Percentiles rank a stretch among this genome's conserved stretches.
Evolutionary conservation across 805 yeast genomes (phyloP).

Genomic region (Schwanniomyces sp.): DNA sequence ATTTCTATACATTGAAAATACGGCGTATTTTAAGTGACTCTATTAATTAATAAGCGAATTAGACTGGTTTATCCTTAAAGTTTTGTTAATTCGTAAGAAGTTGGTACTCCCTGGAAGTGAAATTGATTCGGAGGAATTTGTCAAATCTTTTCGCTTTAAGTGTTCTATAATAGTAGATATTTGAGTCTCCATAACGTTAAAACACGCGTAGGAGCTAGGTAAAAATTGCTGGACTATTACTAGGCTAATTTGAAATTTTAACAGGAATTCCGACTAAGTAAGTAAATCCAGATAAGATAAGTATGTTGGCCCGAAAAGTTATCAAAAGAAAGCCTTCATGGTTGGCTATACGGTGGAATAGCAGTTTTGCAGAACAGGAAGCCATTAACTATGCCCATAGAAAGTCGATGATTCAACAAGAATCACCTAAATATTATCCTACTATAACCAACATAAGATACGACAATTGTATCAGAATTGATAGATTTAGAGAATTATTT

Average conservation of each 20-base stretch:
- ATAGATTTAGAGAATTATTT: conserved; percentile 9
- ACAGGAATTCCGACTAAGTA: neutral
- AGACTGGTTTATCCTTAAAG: too few relatives aligned
- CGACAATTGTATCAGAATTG: conserved; percentile 5
- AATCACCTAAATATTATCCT: conserved; percentile 10
- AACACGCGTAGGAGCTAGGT: too few relatives aligned
- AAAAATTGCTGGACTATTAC: too few relatives aligned
- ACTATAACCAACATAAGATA: conserved; percentile 7
- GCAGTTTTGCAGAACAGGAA: neutral
- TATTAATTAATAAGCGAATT: too few relatives aligned
- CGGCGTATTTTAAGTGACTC: too few relatives aligned
- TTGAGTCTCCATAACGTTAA: too few relatives aligned
- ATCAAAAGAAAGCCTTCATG: neutral
- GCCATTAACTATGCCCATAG: conserved; percentile 6
- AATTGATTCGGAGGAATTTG: too few relatives aligned
- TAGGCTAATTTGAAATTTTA: too few relatives aligned
- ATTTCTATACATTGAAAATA: neutral
- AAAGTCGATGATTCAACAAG: conserved; percentile 3
- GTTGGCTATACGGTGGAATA: neutral
- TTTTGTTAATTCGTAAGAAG: too few relatives aligned
- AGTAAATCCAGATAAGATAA: neutral
- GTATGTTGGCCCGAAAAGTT: neutral
- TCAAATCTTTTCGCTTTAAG: too few relatives aligned
- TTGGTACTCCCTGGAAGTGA: too few relatives aligned
- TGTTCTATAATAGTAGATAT: too few relatives aligned